phyloP scores from a whole-genome alignment of 2,329 filamentous ascomycete species.

The Claviceps digitariae region DNA sequence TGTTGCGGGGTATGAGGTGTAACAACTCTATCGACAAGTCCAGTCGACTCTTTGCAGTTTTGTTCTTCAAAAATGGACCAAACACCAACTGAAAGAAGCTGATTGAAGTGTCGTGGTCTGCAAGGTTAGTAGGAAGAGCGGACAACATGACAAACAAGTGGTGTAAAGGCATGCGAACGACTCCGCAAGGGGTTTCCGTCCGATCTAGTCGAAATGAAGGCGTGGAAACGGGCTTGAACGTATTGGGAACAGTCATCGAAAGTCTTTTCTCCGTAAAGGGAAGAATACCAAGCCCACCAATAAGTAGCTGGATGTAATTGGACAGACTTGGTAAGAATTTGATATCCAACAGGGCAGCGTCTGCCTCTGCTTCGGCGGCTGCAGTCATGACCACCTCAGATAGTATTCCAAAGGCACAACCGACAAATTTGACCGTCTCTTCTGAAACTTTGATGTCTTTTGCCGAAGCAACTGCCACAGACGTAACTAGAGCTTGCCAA shows the following conservation, averaged over 20 bases:
- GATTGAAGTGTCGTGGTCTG: conserved; percentile 32
- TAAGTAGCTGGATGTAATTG: conserved; percentile 33
- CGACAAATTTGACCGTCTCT: conserved; percentile 71
- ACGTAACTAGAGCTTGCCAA: conserved; percentile 48
- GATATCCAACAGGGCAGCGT: conserved; percentile 18
- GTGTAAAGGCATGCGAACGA: conserved; percentile 46
- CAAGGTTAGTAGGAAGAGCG: conserved; percentile 30
- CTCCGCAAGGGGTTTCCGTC: conserved; percentile 33
- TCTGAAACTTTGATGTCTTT: conserved; percentile 85
- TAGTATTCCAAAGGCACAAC: conserved; percentile 55
- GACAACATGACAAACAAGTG: conserved; percentile 52
- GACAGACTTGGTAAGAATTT: conserved; percentile 42
- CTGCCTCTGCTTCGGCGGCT: background rate
- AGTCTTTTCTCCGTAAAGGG: conserved; percentile 51
- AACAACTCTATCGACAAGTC: conserved; percentile 39
- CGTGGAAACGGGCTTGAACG: conserved; percentile 49
- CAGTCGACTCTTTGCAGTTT: conserved; percentile 27
- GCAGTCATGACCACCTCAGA: conserved; percentile 31
- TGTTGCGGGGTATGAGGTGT: conserved; percentile 31
- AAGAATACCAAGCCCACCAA: conserved; percentile 39
- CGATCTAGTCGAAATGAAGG: conserved; percentile 49
- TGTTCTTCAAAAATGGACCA: conserved; percentile 43
- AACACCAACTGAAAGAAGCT: conserved; percentile 38
- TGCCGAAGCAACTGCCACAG: conserved; percentile 52
- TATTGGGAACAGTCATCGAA: conserved; percentile 35